Base-by-base conservation (phyloP, 2,329 filamentous ascomycete genomes). In the Pezicula carpinea region DNA sequence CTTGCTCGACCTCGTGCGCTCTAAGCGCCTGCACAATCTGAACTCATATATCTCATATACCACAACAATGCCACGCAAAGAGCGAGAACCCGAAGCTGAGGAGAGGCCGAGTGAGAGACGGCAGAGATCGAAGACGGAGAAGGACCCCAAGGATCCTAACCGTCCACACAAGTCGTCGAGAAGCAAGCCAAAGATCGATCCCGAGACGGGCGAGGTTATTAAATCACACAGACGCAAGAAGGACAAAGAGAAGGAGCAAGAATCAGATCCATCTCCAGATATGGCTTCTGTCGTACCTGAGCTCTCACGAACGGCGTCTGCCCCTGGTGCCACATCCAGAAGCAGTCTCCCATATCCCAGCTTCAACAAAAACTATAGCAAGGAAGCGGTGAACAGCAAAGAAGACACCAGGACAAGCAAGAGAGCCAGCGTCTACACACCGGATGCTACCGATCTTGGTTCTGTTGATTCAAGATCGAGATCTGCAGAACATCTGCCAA, bases 281-380 rank as follows among this genome's bases (percentile, higher is more conserved):
- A 71, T 72, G 59, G 73, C 72, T 41, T 73, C 80, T 44, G 62
- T 78, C 39, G 71, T 75, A 11, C 73, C 73, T 18, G 73, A 75
- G 58, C 62, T 77, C 33, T 48, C 61, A 43, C 51, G 63, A 38
- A 64, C 60, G 8, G 53, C 62, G n/a, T 63, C 59, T 44, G 55
- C 62, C 10, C 56, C 59, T 36, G 61, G 60, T 21, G 48, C 59
- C 15, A 55, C 53, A 4, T 64, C 61, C 13, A 56, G 60, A 49
- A 57, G 52, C 46, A 62, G 58, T 50, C 63, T 87, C 35, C 85
- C 88, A 6, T 95, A 96, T 63, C 89, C 90, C 2, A 76, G 77
- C 10, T 89, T 95, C 67, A 93, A 87, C 69, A 96, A 95, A 69
- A 87, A 87, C 11, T 89, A 95, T 66, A 95, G 89, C 73, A 93